Conservation (phyloP, 139 green algal genomes). For the Chlamydomonas sp. region DNA sequence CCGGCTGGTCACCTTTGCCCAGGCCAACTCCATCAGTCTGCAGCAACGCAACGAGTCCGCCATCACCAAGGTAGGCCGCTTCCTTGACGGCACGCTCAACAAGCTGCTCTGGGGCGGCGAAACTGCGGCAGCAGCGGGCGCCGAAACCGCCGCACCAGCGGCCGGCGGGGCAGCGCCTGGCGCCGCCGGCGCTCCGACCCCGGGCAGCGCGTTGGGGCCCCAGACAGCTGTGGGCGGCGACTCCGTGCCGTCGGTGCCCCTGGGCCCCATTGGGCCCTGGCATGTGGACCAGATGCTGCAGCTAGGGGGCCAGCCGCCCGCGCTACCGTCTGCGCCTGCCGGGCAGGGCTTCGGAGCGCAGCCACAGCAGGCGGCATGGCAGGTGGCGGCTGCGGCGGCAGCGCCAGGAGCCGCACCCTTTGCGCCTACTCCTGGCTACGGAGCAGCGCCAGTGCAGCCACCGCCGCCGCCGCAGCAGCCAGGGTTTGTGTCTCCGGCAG, state of each 20-base stretch:
- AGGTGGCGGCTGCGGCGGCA: no score
- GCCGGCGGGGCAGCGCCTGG: not conserved
- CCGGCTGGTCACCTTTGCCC: conserved; percentile 27
- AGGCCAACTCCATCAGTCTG: conserved; percentile 39
- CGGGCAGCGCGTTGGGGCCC: not conserved
- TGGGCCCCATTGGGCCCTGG: conserved; percentile 4
- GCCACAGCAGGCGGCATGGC: no score
- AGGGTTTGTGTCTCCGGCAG: no score
- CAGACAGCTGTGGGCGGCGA: not conserved
- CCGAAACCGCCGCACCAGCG: not conserved
- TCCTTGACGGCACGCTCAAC: conserved; percentile 55
- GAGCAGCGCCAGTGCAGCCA: no score
- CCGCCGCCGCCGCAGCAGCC: no score
- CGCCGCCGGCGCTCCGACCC: not conserved
- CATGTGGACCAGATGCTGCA: not conserved
- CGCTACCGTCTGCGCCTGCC: no score
- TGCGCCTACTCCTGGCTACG: no score
- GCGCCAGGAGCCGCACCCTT: no score
- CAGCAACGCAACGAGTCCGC: conserved; percentile 18
- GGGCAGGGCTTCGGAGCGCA: no score
- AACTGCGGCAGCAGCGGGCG: not conserved
- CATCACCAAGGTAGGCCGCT: conserved; percentile 40
- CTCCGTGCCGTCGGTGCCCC: not conserved
- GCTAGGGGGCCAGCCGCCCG: not conserved
- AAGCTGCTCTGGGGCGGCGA: conserved; percentile 47